Conservation (phyloP, 2,329 filamentous ascomycete species). For the Colletotrichum limetticola region DNA sequence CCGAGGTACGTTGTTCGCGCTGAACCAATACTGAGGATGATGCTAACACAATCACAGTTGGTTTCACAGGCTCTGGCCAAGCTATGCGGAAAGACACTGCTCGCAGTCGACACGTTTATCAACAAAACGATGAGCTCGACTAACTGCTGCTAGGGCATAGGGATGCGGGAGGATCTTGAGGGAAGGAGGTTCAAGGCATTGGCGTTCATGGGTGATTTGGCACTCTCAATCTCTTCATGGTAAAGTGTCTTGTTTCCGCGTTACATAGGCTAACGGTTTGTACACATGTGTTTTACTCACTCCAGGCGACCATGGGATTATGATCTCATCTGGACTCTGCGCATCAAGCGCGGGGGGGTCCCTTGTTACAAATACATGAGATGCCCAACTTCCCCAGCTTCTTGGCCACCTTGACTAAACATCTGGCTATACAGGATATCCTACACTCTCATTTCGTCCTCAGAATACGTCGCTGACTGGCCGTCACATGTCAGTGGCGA, state of each 20-base stretch:
- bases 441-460: slow-evolving; percentile 1
- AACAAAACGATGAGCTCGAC: slow-evolving; percentile 79
- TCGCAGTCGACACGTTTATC: slow-evolving; percentile 85
- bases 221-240: slow-evolving; percentile 34
- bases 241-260: slow-evolving; percentile 32
- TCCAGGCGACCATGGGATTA: slow-evolving; percentile 21
- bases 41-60: slow-evolving; percentile 67
- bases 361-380: slow-evolving; percentile 33
- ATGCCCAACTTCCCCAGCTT: slow-evolving; percentile 32
- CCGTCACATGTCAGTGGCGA: background rate
- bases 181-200: slow-evolving; percentile 36
- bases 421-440: slow-evolving; percentile 33
- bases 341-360: slow-evolving; percentile 7
- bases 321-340: slow-evolving; percentile 16
- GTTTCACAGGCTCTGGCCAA: slow-evolving; percentile 95
- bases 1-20: slow-evolving; percentile 71
- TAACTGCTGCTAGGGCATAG: slow-evolving; percentile 51
- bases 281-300: slow-evolving; percentile 17
- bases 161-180: slow-evolving; percentile 38
- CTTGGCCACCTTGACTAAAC: slow-evolving; percentile 29
- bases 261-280: slow-evolving; percentile 34
- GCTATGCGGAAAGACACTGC: slow-evolving; percentile 93
- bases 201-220: slow-evolving; percentile 31
- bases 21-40: background rate
- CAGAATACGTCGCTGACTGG: too few relatives aligned